A percentile compares a stretch with the other conserved stretches of the same genome.
Evolutionary conservation across 2,329 filamentous ascomycete species (phyloP).

Genomic region (Pseudogymnoascus sp.): DNA sequence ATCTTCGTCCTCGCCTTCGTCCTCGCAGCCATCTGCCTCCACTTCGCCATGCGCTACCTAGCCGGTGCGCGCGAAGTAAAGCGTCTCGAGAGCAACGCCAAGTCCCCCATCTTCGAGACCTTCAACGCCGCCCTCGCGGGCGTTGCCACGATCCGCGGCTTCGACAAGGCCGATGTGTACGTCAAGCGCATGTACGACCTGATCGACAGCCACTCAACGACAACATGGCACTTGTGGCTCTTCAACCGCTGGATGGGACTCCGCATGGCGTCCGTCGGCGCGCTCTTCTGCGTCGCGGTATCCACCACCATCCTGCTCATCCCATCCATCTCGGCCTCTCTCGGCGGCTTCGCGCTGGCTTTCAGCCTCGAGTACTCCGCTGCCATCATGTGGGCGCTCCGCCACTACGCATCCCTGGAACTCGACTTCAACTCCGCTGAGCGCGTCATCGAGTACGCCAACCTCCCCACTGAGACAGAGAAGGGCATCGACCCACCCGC

Average conservation of each 20-base stretch:
- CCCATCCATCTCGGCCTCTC: slow-evolving; percentile 53
- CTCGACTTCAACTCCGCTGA: slow-evolving; percentile 73
- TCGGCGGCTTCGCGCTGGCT: slow-evolving; percentile 67
- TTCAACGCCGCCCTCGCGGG: slow-evolving; percentile 66
- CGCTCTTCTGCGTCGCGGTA: slow-evolving; percentile 57
- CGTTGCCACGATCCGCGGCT: slow-evolving; percentile 67
- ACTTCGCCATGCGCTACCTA: slow-evolving; percentile 55
- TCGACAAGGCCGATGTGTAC: slow-evolving; percentile 59
- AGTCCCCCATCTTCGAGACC: slow-evolving; percentile 72
- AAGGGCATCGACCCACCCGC: slow-evolving; percentile 54
- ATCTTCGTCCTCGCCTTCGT: slow-evolving; percentile 54
- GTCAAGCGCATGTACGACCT: slow-evolving; percentile 59
- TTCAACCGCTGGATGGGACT: slow-evolving; percentile 72
- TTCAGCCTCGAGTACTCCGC: slow-evolving; percentile 63
- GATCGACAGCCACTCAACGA: slow-evolving; percentile 58
- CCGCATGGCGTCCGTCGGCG: slow-evolving; percentile 61
- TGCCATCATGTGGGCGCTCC: slow-evolving; percentile 56
- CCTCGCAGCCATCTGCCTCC: slow-evolving; percentile 48
- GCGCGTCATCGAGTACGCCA: slow-evolving; percentile 65
- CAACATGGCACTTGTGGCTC: slow-evolving; percentile 60
- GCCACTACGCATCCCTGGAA: slow-evolving; percentile 62
- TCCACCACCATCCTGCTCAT: slow-evolving; percentile 55
- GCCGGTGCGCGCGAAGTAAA: slow-evolving; percentile 67
- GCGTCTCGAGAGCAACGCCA: slow-evolving; percentile 66
- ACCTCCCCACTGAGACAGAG: slow-evolving; percentile 57